These are phyloP conservation scores for Paradendryphiella salina DNA, from an alignment of 2,329 filamentous ascomycete species.

Conservation along the genomic window DNA sequence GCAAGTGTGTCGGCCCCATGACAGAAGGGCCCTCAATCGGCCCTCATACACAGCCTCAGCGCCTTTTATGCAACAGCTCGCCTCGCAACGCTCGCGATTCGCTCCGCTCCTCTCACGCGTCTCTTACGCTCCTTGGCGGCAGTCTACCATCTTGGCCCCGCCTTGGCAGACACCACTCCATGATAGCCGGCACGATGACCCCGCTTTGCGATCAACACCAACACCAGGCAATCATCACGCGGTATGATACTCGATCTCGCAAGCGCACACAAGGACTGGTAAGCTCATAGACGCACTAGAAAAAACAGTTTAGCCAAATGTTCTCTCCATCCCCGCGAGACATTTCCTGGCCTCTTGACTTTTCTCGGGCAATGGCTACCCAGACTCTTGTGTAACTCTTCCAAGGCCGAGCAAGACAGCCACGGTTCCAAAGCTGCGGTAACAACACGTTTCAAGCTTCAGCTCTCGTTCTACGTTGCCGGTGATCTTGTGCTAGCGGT, in stretches of 20 bases:
- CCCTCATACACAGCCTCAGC: slow-evolving; percentile 38
- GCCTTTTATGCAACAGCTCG: slow-evolving; percentile 34
- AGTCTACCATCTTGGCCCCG: slow-evolving; percentile 20
- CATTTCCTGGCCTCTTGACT: slow-evolving; percentile 17
- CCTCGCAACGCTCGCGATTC: slow-evolving; percentile 18
- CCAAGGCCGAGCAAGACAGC: slow-evolving; percentile 18
- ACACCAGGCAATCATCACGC: slow-evolving; percentile 5
- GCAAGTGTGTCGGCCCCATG: slow-evolving; percentile 21
- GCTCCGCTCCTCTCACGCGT: slow-evolving; percentile 23
- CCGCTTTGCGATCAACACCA: slow-evolving; percentile 11
- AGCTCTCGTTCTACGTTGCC: slow-evolving; percentile 2
- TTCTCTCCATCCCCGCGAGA: slow-evolving; percentile 5
- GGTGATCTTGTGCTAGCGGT: slow-evolving; percentile 10
- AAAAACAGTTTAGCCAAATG: slow-evolving; percentile 16
- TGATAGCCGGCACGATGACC: slow-evolving; percentile 7
- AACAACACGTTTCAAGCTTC: slow-evolving; percentile 18
- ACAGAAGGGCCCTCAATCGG: slow-evolving; percentile 13
- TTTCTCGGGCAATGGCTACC: slow-evolving; percentile 3
- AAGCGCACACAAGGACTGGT: not conserved
- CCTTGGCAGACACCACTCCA: slow-evolving; percentile 4
- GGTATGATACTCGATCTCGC: not conserved
- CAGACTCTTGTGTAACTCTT: slow-evolving; percentile 22
- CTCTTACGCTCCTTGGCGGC: slow-evolving; percentile 13
- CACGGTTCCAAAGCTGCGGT: slow-evolving; percentile 20
- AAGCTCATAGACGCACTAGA: not conserved